A percentile compares a stretch with the other conserved stretches of the same genome.
Evolutionary conservation across 2,329 filamentous ascomycete genomes (phyloP).

Genomic region (Pseudogymnoascus sp.): DNA sequence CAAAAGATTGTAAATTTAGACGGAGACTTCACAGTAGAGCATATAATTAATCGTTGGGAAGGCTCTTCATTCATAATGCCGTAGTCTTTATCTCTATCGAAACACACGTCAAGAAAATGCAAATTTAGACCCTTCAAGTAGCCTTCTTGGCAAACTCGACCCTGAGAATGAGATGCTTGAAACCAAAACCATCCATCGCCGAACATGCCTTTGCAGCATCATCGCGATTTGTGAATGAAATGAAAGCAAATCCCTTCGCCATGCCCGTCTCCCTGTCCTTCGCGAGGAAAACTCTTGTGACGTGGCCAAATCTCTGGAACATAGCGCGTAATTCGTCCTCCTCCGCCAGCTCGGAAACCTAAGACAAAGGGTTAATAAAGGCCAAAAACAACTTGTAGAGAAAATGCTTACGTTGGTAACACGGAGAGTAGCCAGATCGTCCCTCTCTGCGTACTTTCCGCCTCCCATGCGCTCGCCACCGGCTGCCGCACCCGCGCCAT

Average conservation of each 20-base stretch:
- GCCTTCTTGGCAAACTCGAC: conserved; percentile 83
- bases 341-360: conserved; percentile 96
- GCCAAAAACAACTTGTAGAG: background rate
- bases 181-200: conserved; percentile 96
- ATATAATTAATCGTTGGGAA: conserved; percentile 15
- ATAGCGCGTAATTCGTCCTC: conserved; percentile 92
- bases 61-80: conserved; percentile 12
- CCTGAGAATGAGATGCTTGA: conserved; percentile 76
- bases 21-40: background rate
- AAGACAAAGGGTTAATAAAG: conserved; percentile 20
- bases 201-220: conserved; percentile 89
- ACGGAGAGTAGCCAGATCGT: conserved; percentile 90
- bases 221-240: conserved; percentile 83
- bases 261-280: conserved; percentile 94
- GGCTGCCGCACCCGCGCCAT: conserved; percentile 47
- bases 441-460: conserved; percentile 81
- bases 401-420: conserved; percentile 80
- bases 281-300: conserved; percentile 93
- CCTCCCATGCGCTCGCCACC: conserved; percentile 72
- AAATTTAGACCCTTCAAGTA: conserved; percentile 18
- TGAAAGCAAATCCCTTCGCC: conserved; percentile 98
- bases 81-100: conserved; percentile 10
- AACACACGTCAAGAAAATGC: conserved; percentile 11
- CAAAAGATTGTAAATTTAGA: background rate
- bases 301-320: conserved; percentile 94